phyloP scores from a whole-genome alignment of 169 alveolate genomes.

The Eimeria acervulina region DNA sequence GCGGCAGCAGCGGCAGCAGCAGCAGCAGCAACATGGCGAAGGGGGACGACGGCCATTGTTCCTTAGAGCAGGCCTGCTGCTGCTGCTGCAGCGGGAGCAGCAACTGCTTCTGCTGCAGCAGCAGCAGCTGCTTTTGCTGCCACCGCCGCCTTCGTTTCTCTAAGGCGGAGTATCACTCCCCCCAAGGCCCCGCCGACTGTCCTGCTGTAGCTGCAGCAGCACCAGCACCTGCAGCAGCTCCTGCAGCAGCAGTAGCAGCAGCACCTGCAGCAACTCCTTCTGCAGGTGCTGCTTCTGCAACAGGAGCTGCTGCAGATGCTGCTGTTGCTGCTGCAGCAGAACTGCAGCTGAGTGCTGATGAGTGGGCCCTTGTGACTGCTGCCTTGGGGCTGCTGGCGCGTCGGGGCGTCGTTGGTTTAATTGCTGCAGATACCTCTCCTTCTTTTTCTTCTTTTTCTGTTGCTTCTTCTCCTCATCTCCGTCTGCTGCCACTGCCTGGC shows the following conservation, averaged over 20 bases:
- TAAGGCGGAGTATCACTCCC: slow-evolving; percentile 9
- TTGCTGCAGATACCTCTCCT: background rate
- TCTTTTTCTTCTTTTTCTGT: background rate
- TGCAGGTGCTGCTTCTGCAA: background rate
- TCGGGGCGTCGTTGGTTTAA: slow-evolving; percentile 29
- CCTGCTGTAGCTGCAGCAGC: background rate
- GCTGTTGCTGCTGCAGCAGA: background rate
- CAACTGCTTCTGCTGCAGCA: background rate
- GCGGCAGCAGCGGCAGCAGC: slow-evolving; percentile 12
- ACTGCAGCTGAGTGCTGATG: background rate
- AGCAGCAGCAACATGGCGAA: background rate
- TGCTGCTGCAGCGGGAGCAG: background rate
- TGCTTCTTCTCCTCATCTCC: background rate
- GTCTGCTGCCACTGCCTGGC: background rate
- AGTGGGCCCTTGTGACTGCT: slow-evolving; percentile 19
- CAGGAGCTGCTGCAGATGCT: background rate
- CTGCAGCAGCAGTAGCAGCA: background rate
- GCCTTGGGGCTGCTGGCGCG: slow-evolving; percentile 9
- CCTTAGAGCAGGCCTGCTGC: background rate
- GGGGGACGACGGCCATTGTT: background rate
- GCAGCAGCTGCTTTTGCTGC: slow-evolving; percentile 12
- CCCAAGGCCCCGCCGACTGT: background rate
- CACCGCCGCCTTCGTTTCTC: background rate
- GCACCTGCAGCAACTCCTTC: no score
- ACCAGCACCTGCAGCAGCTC: background rate